phyloP scores from a whole-genome alignment of 345 rosid species.

The Rhodamnia rubescens region DNA sequence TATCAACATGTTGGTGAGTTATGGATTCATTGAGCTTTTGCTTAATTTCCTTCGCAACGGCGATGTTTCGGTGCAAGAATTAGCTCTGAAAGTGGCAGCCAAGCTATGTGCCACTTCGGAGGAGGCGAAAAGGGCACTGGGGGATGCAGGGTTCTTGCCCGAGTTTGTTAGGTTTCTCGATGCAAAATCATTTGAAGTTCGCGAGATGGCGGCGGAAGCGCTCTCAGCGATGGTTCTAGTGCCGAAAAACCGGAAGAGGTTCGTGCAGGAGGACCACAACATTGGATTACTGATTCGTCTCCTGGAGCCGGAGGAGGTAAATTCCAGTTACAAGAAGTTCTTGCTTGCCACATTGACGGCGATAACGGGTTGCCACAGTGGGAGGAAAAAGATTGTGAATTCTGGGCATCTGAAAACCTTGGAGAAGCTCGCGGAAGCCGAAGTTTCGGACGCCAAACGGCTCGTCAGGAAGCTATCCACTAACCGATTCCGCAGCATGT shows the following conservation, averaged over 20 bases:
- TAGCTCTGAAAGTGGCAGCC: constrained; percentile 54
- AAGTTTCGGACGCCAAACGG: constrained; percentile 70
- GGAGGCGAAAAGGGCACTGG: constrained; percentile 59
- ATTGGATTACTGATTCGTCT: constrained; percentile 47
- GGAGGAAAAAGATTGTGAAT: constrained; percentile 62
- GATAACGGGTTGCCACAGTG: constrained; percentile 56
- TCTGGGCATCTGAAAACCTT: constrained; percentile 76
- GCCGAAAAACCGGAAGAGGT: constrained; percentile 56
- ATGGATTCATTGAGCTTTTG: constrained; percentile 50
- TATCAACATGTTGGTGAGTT: constrained; percentile 27
- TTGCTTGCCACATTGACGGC: constrained; percentile 62
- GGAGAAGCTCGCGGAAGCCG: constrained; percentile 79
- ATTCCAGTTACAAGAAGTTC: constrained; percentile 44
- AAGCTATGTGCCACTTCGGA: constrained; percentile 53
- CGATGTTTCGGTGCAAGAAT: constrained; percentile 69
- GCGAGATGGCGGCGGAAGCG: constrained; percentile 70
- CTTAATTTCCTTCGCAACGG: constrained; percentile 44
- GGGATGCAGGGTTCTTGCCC: constrained; percentile 70
- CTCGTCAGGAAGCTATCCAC: constrained; percentile 70
- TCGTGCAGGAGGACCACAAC: constrained; percentile 59
- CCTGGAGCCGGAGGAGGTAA: constrained; percentile 52
- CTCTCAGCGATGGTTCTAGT: constrained; percentile 44
- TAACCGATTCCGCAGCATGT: constrained; percentile 55
- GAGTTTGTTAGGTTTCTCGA: constrained; percentile 68
- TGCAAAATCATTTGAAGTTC: constrained; percentile 63